phyloP scores from a whole-genome alignment of 257 asterid genomes.

The Capsicum pubescens region DNA sequence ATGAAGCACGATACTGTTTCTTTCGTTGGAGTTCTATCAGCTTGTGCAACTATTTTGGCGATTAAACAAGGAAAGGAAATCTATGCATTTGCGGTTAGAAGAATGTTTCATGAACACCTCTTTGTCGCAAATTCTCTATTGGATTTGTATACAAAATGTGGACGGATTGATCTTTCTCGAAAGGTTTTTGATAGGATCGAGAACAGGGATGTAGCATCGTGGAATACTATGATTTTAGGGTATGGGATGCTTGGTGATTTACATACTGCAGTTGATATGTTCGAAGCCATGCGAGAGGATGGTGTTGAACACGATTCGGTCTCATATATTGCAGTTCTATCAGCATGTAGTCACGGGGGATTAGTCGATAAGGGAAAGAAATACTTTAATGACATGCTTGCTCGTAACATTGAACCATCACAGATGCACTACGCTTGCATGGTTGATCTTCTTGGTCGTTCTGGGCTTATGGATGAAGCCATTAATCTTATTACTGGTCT shows the following conservation, averaged over 20 bases:
- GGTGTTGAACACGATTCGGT: constrained; percentile 54
- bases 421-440: constrained; percentile 83
- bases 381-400: constrained; percentile 62
- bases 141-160: too few species aligned
- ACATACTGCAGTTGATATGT: constrained; percentile 56
- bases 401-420: constrained; percentile 53
- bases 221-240: constrained; percentile 79
- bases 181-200: constrained; percentile 17
- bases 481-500: constrained; percentile 51
- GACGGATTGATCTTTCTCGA: too few species aligned
- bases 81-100: too few species aligned
- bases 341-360: constrained; percentile 82
- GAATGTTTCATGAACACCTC: too few species aligned
- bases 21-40: too few species aligned
- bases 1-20: too few species aligned
- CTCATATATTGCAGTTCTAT: constrained; percentile 29
- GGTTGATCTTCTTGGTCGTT: constrained; percentile 83
- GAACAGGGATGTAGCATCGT: constrained; percentile 61
- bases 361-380: constrained; percentile 55
- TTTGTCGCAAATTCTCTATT: too few species aligned
- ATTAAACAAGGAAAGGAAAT: too few species aligned
- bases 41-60: too few species aligned
- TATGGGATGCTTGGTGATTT: constrained; percentile 72
- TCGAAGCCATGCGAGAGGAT: constrained; percentile 62
- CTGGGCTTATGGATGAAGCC: constrained; percentile 67